A percentile compares a stretch with the other conserved stretches of the same genome.
phyloP scores from a whole-genome alignment of 2,329 filamentous ascomycete species.

The Fusarium veterinarium region DNA sequence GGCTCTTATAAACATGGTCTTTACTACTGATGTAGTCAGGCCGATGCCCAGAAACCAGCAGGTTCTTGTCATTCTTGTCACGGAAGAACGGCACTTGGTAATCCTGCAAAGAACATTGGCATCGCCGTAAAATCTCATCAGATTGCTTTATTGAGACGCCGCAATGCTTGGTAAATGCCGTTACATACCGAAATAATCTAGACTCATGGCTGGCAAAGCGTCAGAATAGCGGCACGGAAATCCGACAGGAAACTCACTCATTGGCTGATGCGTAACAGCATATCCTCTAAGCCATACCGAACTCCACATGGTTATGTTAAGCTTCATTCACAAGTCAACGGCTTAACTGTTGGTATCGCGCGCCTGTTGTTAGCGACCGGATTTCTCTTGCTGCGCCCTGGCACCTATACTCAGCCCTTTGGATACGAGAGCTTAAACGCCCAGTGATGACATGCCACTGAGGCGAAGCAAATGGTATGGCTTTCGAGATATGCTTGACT shows the following conservation, averaged over 20 bases:
- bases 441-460: conserved; percentile 5
- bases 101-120: conserved; percentile 26
- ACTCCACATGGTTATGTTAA: background rate
- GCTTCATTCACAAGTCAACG: background rate
- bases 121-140: conserved; percentile 2
- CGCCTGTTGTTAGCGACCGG: background rate
- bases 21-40: conserved; percentile 18
- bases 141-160: background rate
- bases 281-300: background rate
- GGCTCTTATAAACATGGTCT: conserved; percentile 12
- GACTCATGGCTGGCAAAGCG: conserved; percentile 5
- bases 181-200: conserved; percentile 7
- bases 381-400: background rate
- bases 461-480: background rate
- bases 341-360: background rate
- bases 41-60: conserved; percentile 9
- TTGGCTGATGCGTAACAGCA: conserved; percentile 1
- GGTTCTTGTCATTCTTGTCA: conserved; percentile 22
- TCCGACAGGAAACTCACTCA: background rate
- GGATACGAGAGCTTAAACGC: conserved; percentile 7
- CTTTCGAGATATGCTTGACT: background rate
- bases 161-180: conserved; percentile 1
- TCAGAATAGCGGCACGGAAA: background rate
- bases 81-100: conserved; percentile 39
- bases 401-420: conserved; percentile 7